Base-by-base conservation (phyloP, 306 rosid species). In the Lathyrus tuberosus region DNA sequence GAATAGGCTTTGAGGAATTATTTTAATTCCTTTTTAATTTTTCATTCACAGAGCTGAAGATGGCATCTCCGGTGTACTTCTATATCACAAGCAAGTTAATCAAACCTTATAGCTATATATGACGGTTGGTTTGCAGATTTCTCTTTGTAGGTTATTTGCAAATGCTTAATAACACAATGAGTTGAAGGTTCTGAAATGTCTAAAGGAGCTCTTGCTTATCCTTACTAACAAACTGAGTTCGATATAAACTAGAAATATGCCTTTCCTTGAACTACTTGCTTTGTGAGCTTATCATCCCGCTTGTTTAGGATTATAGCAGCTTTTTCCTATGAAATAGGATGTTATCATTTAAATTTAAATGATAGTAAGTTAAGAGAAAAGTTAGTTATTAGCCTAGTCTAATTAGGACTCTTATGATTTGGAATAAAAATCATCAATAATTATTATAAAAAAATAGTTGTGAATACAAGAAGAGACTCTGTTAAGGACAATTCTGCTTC, bases 51-150 rank as follows among this genome's bases (percentile, higher is more conserved):
- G 99, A 49, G 97, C 89, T 73, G 89, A 91, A 79, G 99, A 94
- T 82, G 99, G 97, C 79, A 96, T 94, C 84, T 87, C 97, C 48
- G 99, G 99, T 20, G 96, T 88, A 78, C 97, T 87, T 81, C 96
- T 91, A 73, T 89, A 91, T 94, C 99, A 94, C 99, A 94, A 91
- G 99, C 96, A 94, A 94, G 99, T 94, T 76, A 81, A 81, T 76
- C 83, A 84, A 90, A 87, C 95, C 89, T 75, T 94, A 72, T 86
- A 76, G 76, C 84, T 84, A 72, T 94, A 53, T 86, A 40, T 88
- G 90, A 85, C 6, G 86, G 97, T 91, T 94, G 96, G 95, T 94
- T 94, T 88, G 92, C 86, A 78, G 46, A 76, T 85, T 78, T 88
- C 89, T 89, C 76, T 87, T 67, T 67, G 62, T 79, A 68, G 82